phyloP scores from a whole-genome alignment of 73 alveolate genomes.

The Effrenium voratum region DNA sequence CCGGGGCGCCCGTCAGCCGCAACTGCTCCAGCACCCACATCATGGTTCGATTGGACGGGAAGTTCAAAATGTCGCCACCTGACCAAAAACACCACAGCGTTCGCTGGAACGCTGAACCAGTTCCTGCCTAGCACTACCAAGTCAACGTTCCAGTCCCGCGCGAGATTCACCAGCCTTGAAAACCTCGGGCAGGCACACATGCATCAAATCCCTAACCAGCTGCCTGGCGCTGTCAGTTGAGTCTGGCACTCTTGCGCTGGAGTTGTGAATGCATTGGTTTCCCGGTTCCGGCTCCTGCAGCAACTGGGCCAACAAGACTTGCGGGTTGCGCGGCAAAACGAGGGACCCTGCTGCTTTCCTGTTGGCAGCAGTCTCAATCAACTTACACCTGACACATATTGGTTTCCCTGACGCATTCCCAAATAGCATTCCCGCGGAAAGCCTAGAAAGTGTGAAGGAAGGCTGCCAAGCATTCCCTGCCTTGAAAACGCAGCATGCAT shows the following conservation, averaged over 20 bases:
- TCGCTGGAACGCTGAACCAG: not conserved
- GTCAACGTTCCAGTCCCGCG: slow-evolving; percentile 47
- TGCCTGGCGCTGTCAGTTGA: no score
- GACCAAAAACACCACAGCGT: not conserved
- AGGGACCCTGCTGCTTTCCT: no score
- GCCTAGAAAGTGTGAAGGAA: not conserved
- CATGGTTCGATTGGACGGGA: slow-evolving; percentile 37
- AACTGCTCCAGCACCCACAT: slow-evolving; percentile 69
- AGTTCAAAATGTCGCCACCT: slow-evolving; percentile 78
- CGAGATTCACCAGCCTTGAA: slow-evolving; percentile 49
- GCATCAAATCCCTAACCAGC: no score
- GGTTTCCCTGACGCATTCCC: no score
- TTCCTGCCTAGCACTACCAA: slow-evolving; percentile 42
- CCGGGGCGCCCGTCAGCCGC: slow-evolving; percentile 10
- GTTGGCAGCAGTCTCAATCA: no score
- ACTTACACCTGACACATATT: no score
- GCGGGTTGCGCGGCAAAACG: no score
- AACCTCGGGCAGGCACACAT: slow-evolving; percentile 38
- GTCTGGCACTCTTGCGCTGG: slow-evolving; percentile 47
- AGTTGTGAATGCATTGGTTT: slow-evolving; percentile 39
- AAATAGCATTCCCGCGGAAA: no score
- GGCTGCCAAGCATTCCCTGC: not conserved
- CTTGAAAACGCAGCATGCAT: slow-evolving; percentile 19
- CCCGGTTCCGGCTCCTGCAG: slow-evolving; percentile 61
- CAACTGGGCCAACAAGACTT: not conserved